Base-by-base conservation (phyloP, 2,329 filamentous ascomycete species). In the Fusarium phyllophilum region DNA sequence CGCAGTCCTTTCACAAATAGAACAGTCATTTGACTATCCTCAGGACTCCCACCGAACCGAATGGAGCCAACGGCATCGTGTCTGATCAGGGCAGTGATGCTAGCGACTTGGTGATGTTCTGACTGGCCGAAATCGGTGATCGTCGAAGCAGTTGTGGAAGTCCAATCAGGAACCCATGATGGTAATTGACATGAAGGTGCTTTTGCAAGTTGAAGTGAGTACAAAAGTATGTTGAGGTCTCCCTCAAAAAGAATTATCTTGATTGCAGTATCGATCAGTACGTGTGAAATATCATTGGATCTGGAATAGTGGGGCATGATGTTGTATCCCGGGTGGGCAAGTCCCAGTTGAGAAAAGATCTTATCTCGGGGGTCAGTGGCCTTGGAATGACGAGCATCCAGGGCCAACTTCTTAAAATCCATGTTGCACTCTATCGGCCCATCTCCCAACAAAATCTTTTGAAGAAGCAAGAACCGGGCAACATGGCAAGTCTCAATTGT, bases 91-190 rank as follows among this genome's bases (percentile, higher is more conserved):
- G 20, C 13, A 7, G 10, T 17, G 22, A 33, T 9, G 2, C 14
- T 17, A 33, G 29, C 3, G 11, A 33, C 3, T 15, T 22, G 46
- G 6, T n/a, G 4, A 5, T n/a, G 17, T n/a, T n/a, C 46, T 17
- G 10, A n/a, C 5, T 24, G 22, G 8, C 17, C 22, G 12, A 34
- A 36, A 20, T 4, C 3, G 3, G n/a, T 26, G 9, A 52, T 7
- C 3, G 7, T 15, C 15, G n/a, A 52, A 26, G 8, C 8, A 20
- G 9, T 29, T 7, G 51, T 8, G 10, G 51, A 54, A n/a, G 34
- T 54, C 51, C 51, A 54, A 38, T 54, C 34, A n/a, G 34, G 51
- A 1, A 54, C 51, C 51, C 51, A 54, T 11, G 51, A 39, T 13
- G 51, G 51, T 13, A 54, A 17, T 22, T 18, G 18, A 6, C 18